phyloP scores from a whole-genome alignment of 2,329 filamentous ascomycete species.

The Volutella citrinella region DNA sequence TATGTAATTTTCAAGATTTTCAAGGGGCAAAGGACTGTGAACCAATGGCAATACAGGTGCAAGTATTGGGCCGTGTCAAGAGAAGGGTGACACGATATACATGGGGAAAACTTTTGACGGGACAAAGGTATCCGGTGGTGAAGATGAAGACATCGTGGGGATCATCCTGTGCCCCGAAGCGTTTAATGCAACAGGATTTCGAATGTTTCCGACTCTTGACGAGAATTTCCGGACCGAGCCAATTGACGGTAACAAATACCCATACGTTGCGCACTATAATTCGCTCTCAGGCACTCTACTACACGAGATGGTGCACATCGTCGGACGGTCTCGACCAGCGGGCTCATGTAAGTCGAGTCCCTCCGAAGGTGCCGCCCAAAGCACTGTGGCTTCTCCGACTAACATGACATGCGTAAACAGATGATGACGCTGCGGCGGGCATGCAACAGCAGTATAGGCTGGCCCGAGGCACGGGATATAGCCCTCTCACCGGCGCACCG shows the following conservation, averaged over 20 bases:
- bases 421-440: neutral
- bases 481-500: too few relatives aligned
- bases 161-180: constrained; percentile 6
- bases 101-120: constrained; percentile 4
- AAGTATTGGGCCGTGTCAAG: too few relatives aligned
- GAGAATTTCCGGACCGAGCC: neutral
- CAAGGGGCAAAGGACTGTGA: too few relatives aligned
- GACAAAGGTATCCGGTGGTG: neutral
- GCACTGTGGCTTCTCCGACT: too few relatives aligned
- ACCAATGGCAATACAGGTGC: too few relatives aligned
- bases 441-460: neutral
- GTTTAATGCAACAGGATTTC: neutral
- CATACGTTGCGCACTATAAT: constrained; percentile 2
- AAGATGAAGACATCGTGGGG: neutral
- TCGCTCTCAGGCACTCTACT: constrained; percentile 4
- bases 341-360: constrained; percentile 3
- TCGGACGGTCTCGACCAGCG: neutral
- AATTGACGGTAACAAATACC: neutral
- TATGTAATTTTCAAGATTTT: too few relatives aligned
- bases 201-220: constrained; percentile 1
- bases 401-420: neutral
- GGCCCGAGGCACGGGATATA: neutral
- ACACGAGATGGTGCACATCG: constrained; percentile 7
- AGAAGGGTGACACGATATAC: neutral
- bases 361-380: too few relatives aligned